Conservation (phyloP, 805 yeast genomes). For the Blastobotrys robertii region DNA sequence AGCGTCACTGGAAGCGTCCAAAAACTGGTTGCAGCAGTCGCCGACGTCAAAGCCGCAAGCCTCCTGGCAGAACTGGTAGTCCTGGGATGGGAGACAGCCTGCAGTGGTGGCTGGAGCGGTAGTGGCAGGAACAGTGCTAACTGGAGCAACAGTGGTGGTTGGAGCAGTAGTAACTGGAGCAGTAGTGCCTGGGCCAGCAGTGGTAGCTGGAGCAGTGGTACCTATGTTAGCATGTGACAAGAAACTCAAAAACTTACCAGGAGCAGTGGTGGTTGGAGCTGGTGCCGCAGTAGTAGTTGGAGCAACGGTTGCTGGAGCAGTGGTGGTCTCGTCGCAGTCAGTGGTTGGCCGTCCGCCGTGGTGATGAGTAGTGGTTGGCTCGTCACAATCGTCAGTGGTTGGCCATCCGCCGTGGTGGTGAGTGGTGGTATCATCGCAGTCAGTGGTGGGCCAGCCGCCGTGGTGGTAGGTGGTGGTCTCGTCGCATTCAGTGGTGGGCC, state of each 20-base stretch:
- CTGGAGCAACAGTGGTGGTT: conserved; percentile 3
- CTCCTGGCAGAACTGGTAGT: neutral
- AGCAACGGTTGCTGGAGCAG: neutral
- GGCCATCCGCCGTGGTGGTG: too few relatives aligned
- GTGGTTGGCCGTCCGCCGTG: neutral
- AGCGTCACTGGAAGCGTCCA: too few relatives aligned
- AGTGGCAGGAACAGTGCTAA: conserved; percentile 1
- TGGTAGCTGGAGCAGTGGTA: conserved; percentile 3
- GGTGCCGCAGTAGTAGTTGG: conserved; percentile 2
- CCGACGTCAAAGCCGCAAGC: neutral
- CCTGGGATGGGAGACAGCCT: too few relatives aligned
- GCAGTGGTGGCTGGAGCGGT: conserved; percentile 2
- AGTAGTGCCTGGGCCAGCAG: conserved; percentile 3
- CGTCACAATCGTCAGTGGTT: too few relatives aligned
- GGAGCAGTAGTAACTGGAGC: conserved; percentile 5
- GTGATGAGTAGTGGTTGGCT: too few relatives aligned
- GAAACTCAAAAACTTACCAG: neutral
- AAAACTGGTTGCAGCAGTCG: too few relatives aligned
- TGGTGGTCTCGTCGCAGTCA: conserved; percentile 1
- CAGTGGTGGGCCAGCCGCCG: too few relatives aligned
- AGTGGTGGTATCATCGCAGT: too few relatives aligned
- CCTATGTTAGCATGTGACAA: neutral
- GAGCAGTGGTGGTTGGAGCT: conserved; percentile 2
- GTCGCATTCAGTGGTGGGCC: too few relatives aligned
- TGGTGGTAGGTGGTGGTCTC: too few relatives aligned